Evolutionary conservation across 148 eudicot species (phyloP).

Genomic region (Bassia scoparia): DNA sequence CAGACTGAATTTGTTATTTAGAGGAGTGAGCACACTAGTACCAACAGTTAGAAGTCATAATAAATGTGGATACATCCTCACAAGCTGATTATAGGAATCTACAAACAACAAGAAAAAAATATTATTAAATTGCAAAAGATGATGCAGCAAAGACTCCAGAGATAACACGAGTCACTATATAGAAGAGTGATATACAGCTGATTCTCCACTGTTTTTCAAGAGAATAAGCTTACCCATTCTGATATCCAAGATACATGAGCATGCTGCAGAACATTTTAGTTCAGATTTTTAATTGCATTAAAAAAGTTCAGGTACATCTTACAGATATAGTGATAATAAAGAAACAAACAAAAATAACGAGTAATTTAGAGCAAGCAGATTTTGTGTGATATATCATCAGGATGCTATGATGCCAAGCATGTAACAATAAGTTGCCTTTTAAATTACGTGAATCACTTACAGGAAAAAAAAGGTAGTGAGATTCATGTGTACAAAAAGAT

Average conservation of each 20-base stretch:
- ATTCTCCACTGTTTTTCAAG: constrained; percentile 91
- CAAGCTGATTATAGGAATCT: constrained; percentile 99
- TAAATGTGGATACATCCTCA: constrained; percentile 93
- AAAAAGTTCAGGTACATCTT: not conserved
- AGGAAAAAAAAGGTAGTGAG: no score
- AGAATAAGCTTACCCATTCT: constrained; percentile 97
- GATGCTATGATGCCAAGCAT: no score
- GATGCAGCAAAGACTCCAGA: constrained; percentile 6
- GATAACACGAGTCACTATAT: not conserved
- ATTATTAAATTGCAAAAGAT: constrained; percentile 4
- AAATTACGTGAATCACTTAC: no score
- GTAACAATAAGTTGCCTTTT: no score
- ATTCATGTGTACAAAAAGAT: no score
- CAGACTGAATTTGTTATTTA: constrained; percentile 42
- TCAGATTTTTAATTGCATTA: constrained; percentile 14
- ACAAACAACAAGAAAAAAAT: constrained; percentile 16
- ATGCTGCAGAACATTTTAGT: constrained; percentile 29
- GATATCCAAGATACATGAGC: constrained; percentile 86
- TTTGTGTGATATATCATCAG: no score
- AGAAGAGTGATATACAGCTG: constrained; percentile 59
- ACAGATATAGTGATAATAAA: not conserved
- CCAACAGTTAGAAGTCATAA: constrained; percentile 41
- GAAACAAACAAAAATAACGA: not conserved
- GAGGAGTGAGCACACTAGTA: constrained; percentile 41
- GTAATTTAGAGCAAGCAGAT: no score